These are phyloP conservation scores for Xerocomus spinulosus DNA, from an alignment of 768 basidiomycete species.

Conservation along the genomic window DNA sequence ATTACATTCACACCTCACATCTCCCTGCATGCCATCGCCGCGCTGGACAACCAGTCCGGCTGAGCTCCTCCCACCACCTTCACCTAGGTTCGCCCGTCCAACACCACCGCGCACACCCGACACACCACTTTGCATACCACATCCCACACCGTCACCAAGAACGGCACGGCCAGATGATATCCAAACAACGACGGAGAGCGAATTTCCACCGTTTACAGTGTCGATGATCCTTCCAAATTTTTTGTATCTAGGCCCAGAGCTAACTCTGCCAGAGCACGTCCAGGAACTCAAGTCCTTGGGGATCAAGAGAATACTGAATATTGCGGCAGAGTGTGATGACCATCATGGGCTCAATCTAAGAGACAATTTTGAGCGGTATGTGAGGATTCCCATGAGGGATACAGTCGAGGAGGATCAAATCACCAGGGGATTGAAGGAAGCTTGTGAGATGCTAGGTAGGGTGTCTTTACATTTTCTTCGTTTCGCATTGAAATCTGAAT, in stretches of 20 bases:
- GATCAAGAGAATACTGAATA: conserved; percentile 84
- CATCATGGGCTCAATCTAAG: conserved; percentile 67
- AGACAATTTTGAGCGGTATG: conserved; percentile 76
- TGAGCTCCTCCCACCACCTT: conserved; percentile 39
- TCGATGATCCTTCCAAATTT: conserved; percentile 91
- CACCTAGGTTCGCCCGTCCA: conserved; percentile 21
- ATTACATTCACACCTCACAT: conserved; percentile 54
- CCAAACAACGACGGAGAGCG: conserved; percentile 35
- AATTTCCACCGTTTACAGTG: conserved; percentile 67
- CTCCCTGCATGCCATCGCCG: conserved; percentile 43
- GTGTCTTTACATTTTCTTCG: conserved; percentile 11
- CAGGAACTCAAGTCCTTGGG: conserved; percentile 68
- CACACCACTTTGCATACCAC: conserved; percentile 31
- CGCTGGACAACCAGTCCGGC: conserved; percentile 34
- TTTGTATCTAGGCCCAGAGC: conserved; percentile 87
- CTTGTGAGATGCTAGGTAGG: conserved; percentile 84
- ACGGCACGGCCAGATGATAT: conserved; percentile 57
- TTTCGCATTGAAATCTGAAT: background rate
- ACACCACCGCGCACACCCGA: conserved; percentile 38
- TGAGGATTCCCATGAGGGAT: conserved; percentile 89
- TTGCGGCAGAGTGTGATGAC: conserved; percentile 87
- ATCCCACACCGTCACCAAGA: conserved; percentile 43
- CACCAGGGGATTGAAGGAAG: conserved; percentile 72
- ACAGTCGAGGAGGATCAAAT: conserved; percentile 94
- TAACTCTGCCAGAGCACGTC: conserved; percentile 70